Percentiles rank a stretch among this genome's conserved stretches.
Conservation (phyloP, 306 rosid genomes). For the Cicer chorassanicum region DNA sequence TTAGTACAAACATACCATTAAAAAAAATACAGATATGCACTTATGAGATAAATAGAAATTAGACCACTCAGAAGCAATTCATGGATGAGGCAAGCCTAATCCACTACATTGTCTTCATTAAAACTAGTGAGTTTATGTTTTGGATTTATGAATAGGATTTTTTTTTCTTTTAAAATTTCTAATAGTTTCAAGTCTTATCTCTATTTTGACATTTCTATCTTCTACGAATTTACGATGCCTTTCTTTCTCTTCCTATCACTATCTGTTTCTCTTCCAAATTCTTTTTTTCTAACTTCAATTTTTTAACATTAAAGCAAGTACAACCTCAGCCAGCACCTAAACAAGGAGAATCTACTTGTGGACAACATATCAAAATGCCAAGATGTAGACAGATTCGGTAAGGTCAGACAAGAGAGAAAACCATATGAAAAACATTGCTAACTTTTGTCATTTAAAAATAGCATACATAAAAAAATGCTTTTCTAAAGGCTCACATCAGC, state of each 20-base stretch:
- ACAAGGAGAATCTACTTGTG: conserved; percentile 25
- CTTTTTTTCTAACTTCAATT: not conserved
- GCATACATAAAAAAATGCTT: not conserved
- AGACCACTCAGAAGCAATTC: conserved; percentile 10
- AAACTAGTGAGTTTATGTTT: conserved; percentile 6
- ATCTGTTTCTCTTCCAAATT: conserved; percentile 22
- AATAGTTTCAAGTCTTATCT: not conserved
- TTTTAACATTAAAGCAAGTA: not conserved
- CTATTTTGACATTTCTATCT: conserved; percentile 11
- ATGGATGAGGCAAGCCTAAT: not conserved
- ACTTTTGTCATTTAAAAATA: conserved; percentile 8
- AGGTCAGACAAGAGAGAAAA: not conserved
- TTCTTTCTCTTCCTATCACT: not conserved
- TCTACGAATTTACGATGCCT: not conserved
- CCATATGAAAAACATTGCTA: not conserved
- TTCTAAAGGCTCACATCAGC: conserved; percentile 66
- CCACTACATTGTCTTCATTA: not conserved
- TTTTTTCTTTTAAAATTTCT: not conserved
- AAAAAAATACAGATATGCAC: conserved; percentile 29
- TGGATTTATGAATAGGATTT: not conserved
- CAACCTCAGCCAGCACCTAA: conserved; percentile 16
- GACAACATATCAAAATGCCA: conserved; percentile 31
- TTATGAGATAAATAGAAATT: conserved; percentile 22
- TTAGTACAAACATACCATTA: conserved; percentile 35
- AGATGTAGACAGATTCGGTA: not conserved